Base-by-base conservation (phyloP, 2,329 filamentous ascomycete genomes). In the Didymosphaeria variabile region DNA sequence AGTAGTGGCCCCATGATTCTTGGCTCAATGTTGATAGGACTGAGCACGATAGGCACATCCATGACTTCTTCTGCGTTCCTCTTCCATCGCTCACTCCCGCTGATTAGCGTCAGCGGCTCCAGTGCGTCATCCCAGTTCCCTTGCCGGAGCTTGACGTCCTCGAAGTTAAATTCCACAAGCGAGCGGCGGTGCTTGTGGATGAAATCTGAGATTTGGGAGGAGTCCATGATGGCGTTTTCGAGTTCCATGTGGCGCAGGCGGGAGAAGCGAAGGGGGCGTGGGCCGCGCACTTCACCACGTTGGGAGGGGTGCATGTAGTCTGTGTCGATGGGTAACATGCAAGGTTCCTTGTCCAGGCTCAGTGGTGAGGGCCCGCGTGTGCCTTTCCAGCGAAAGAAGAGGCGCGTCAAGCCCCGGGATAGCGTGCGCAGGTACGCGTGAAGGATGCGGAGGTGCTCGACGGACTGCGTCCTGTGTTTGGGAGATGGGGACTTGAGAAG, bases 61-160 rank as follows among this genome's bases (percentile, higher is more conserved):
- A 79, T 79, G 55, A 78, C 73, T 58, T 79, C 78, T 54, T 77
- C 64, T 67, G 80, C 64, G 76, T 82, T 70, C 74, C 65, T 60
- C 67, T 78, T 78, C 77, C 77, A 79, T 17, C 67, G 79, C 64
- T 81, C 79, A 76, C 71, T 70, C 55, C 77, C 73, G 12, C 75
- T 75, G 52, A 72, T 82, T 71, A 71, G 67, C 29, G 86, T 87
- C 59, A 96, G 80, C 1, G 91, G 90, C 42, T 88, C 87, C n/a
- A 97, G 85, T 0, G 92, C 92, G 32, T 93, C 90, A 60, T 95
- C 90, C 92, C 92, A 97, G 59, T 84, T 90, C 31, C 91, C 92
- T 62, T 86, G 85, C 54, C 88, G 84, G 46, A 97, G 84, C 32
- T 86, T 83, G 19, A 94, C 88, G 64, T 91, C 89, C 73, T 93